A percentile compares a stretch with the other conserved stretches of the same genome.
Evolutionary conservation across 169 alveolate species (phyloP).

Genomic region (Plasmodium relictum): DNA sequence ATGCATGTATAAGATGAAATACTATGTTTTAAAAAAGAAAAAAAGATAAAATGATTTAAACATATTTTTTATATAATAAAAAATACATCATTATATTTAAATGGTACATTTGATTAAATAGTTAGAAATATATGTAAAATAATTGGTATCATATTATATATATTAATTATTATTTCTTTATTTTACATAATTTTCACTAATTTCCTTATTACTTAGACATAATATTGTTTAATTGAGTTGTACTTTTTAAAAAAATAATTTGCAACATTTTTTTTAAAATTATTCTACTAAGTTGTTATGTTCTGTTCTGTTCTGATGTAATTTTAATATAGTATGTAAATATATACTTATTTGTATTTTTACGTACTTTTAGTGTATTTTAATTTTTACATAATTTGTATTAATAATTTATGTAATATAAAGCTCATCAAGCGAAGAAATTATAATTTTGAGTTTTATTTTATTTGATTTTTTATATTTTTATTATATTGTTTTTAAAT

Average conservation of each 20-base stretch:
- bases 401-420: constrained; percentile 12
- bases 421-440: constrained; percentile 14
- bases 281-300: constrained; percentile 1
- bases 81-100: not conserved
- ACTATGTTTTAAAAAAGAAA: not conserved
- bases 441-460: constrained; percentile 11
- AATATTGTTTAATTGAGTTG: not conserved
- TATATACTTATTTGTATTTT: constrained; percentile 1
- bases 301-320: constrained; percentile 12
- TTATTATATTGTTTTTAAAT: not conserved
- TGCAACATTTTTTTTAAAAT: constrained; percentile 14
- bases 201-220: not conserved
- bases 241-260: constrained; percentile 2
- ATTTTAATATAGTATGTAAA: constrained; percentile 7
- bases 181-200: not conserved
- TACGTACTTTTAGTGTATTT: not conserved
- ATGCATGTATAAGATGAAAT: not conserved
- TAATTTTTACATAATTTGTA: constrained; percentile 24
- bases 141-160: constrained; percentile 8
- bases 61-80: not conserved
- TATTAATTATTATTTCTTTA: constrained; percentile 4
- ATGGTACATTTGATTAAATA: not conserved
- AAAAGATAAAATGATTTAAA: constrained; percentile 1
- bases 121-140: constrained; percentile 2
- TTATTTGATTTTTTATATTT: constrained; percentile 26